Evolutionary conservation across 139 green algal species (phyloP).

Genomic region (Choricystis sp.): DNA sequence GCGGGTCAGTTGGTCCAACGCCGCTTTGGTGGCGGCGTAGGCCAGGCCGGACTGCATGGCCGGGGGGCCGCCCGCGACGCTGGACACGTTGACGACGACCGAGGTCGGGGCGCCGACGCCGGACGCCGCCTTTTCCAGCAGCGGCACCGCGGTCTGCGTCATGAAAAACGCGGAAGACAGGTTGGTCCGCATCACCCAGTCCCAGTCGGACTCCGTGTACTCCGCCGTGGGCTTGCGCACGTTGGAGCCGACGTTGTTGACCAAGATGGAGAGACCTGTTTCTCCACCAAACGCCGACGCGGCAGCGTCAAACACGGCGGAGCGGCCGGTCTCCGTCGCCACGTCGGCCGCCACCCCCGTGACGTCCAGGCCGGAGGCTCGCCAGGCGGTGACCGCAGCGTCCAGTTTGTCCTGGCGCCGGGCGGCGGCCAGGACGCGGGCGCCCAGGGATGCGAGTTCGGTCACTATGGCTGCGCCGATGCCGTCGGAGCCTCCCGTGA

Average conservation of each 20-base stretch:
- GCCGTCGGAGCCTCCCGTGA: slow-evolving; percentile 50
- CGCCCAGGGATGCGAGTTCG: slow-evolving; percentile 33
- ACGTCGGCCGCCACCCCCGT: slow-evolving; percentile 14
- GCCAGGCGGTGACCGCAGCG: slow-evolving; percentile 8
- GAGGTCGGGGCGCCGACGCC: neutral
- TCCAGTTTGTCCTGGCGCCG: slow-evolving; percentile 20
- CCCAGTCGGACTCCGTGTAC: slow-evolving; percentile 50
- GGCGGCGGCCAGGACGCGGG: slow-evolving; percentile 35
- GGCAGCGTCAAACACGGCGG: slow-evolving; percentile 8
- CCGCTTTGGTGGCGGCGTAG: slow-evolving; percentile 81
- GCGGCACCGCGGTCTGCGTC: slow-evolving; percentile 30
- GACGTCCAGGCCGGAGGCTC: slow-evolving; percentile 18
- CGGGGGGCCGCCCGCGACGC: slow-evolving; percentile 64
- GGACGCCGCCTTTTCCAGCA: slow-evolving; percentile 25
- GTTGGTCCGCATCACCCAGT: slow-evolving; percentile 54
- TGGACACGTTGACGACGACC: slow-evolving; percentile 51
- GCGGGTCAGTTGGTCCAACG: slow-evolving; percentile 74
- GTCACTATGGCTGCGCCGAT: slow-evolving; percentile 36
- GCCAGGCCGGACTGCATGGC: slow-evolving; percentile 50
- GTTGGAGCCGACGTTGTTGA: slow-evolving; percentile 71
- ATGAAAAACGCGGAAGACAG: slow-evolving; percentile 58
- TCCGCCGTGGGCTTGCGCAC: slow-evolving; percentile 38
- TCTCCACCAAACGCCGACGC: neutral
- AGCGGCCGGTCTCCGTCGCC: slow-evolving; percentile 1
- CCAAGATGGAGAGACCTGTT: neutral